These are phyloP conservation scores for Gossypium ekmanianum DNA, from an alignment of 345 rosid genomes.

Conservation along the genomic window DNA sequence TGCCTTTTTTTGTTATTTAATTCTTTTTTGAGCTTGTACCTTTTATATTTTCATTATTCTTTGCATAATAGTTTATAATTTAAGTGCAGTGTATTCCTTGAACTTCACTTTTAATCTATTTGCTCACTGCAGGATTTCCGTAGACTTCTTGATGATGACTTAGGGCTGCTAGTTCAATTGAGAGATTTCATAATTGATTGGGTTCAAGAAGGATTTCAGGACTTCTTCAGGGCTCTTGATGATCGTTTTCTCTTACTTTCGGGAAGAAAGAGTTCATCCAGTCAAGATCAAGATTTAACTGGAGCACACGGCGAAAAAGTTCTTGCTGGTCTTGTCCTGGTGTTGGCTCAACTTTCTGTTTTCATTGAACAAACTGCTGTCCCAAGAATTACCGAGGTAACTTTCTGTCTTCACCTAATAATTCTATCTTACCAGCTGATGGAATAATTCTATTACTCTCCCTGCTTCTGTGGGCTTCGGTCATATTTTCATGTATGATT, in stretches of 20 bases:
- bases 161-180: slow-evolving; percentile 56
- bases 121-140: slow-evolving; percentile 63
- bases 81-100: slow-evolving; percentile 9
- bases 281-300: slow-evolving; percentile 42
- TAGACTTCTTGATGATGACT: slow-evolving; percentile 66
- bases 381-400: slow-evolving; percentile 88
- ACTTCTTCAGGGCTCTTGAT: slow-evolving; percentile 73
- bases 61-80: background rate
- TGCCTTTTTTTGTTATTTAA: background rate
- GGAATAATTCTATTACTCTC: slow-evolving; percentile 4
- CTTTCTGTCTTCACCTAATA: slow-evolving; percentile 15
- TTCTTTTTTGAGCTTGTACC: background rate
- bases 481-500: slow-evolving; percentile 23
- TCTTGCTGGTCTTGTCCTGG: slow-evolving; percentile 70
- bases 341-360: slow-evolving; percentile 80
- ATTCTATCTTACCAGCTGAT: slow-evolving; percentile 12
- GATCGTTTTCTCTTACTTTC: slow-evolving; percentile 63
- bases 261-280: slow-evolving; percentile 53
- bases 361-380: slow-evolving; percentile 82
- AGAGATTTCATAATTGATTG: slow-evolving; percentile 60
- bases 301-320: slow-evolving; percentile 53
- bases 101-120: slow-evolving; percentile 16
- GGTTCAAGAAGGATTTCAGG: slow-evolving; percentile 95
- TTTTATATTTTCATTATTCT: background rate
- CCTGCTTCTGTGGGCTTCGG: slow-evolving; percentile 9